These are phyloP conservation scores for Claviceps sp. DNA, from an alignment of 2,329 filamentous ascomycete species.

Conservation along the genomic window DNA sequence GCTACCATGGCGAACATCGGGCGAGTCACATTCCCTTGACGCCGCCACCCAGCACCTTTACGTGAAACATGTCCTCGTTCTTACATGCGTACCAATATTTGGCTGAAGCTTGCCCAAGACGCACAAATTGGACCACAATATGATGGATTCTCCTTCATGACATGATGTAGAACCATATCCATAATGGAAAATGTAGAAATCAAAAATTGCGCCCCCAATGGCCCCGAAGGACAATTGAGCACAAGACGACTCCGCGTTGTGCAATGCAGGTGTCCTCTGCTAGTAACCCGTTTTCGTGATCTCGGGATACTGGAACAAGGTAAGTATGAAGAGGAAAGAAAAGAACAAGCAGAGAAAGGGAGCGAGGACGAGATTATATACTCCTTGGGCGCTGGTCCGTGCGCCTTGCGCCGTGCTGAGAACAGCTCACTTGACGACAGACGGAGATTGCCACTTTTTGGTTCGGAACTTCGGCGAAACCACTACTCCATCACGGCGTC, in stretches of 20 bases:
- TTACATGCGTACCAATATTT: too few relatives aligned
- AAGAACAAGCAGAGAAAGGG: constrained; percentile 8
- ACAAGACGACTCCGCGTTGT: constrained; percentile 35
- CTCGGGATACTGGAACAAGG: constrained; percentile 29
- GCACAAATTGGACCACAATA: too few relatives aligned
- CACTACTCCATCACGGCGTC: too few relatives aligned
- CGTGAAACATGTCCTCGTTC: too few relatives aligned
- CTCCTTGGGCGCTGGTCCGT: constrained; percentile 9
- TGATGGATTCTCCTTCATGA: not conserved
- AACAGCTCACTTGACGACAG: not conserved
- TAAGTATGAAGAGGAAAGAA: constrained; percentile 35
- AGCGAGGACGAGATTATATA: constrained; percentile 11
- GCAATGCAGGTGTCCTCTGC: constrained; percentile 37
- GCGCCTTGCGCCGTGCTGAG: constrained; percentile 3
- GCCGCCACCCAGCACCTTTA: too few relatives aligned
- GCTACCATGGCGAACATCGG: too few relatives aligned
- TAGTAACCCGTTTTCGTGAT: constrained; percentile 30
- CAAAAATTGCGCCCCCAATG: constrained; percentile 38
- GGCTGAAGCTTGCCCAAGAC: too few relatives aligned
- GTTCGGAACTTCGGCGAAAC: too few relatives aligned
- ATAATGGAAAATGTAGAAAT: constrained; percentile 15
- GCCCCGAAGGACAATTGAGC: constrained; percentile 38
- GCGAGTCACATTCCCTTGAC: too few relatives aligned
- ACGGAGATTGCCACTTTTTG: constrained; percentile 2
- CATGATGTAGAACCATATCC: not conserved